A percentile compares a stretch with the other conserved stretches of the same genome.
These are phyloP conservation scores for Aspergillus alliaceus DNA, from an alignment of 2,329 filamentous ascomycete genomes.

Conservation along the genomic window DNA sequence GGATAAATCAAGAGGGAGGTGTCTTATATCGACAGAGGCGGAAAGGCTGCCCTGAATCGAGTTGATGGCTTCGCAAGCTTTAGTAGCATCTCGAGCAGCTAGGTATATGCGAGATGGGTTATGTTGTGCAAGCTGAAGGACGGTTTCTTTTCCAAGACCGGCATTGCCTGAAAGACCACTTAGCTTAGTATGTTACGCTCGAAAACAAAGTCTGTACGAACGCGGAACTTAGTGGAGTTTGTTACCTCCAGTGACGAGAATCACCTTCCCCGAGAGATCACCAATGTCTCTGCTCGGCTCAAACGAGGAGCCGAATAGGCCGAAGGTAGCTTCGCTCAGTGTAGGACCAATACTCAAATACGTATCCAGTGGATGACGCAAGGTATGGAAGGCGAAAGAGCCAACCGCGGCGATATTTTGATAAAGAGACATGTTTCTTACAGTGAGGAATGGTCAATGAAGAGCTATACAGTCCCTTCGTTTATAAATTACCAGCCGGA, in stretches of 20 bases:
- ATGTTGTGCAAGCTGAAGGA: conserved; percentile 52
- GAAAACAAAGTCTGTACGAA: neutral
- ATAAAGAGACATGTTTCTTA: neutral
- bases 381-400: conserved; percentile 19
- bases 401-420: conserved; percentile 7
- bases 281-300: conserved; percentile 47
- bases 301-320: conserved; percentile 37
- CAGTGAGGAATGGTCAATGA: neutral
- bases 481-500: neutral
- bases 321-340: conserved; percentile 35
- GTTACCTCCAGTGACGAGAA: conserved; percentile 54
- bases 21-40: conserved; percentile 41
- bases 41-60: conserved; percentile 36
- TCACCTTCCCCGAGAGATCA: conserved; percentile 49
- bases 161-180: conserved; percentile 38
- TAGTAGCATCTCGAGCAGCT: conserved; percentile 48
- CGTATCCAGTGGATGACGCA: conserved; percentile 32
- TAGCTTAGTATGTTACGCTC: neutral
- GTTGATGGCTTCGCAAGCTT: conserved; percentile 47
- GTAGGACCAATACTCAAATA: conserved; percentile 34
- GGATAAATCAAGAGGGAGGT: conserved; percentile 51
- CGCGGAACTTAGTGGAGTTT: neutral
- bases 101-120: conserved; percentile 56
- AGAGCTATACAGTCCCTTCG: neutral
- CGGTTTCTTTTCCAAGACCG: conserved; percentile 49